Evolutionary conservation across 805 yeast genomes (phyloP), one percentile per base, ranked within the genome.

Genomic region (Metschnikowia colocasiae): DNA sequence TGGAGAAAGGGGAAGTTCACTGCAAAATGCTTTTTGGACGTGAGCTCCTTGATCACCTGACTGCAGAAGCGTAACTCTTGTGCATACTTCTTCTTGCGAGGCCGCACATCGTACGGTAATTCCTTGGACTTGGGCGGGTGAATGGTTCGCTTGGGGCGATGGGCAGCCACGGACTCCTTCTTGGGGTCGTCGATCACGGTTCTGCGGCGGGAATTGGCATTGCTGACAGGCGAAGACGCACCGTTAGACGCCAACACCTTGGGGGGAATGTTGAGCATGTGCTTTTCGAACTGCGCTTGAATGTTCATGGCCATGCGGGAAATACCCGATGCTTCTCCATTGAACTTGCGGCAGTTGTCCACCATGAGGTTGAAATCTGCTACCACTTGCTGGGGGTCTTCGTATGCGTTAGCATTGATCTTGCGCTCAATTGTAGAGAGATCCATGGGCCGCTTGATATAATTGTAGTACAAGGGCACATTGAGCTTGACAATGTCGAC

Each of bases 101-200:
- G 99, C 61, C 91, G 77, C 45, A 82, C 82, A 60, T 90, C 97
- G 60, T 88, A 89, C 3, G 96, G 95, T 65, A 91, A 80, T 63
- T 94, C 97, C 61, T 88, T 88, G 27, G 96, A 87, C 61, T 87
- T 85, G 45, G 99, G 99, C 3, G 99, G 99, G 64, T 91, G 97
- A 40, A 94, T 89, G 56, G 89, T 94, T 56, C 99, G 81, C 67
- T 92, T 92, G 32, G 98, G 98, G 56, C 99, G 78, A 26, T 91
- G 94, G 44, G 83, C 87, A 20, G 83, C 81, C 6, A 78, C 74
- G 27, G 85, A 81, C 51, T 89, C 95, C 48, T 92, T 77, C 63
- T 95, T 78, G 42, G 54, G 52, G 31, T 53, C 57, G 22, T 58
- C 60, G n/a, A 52, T 45, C n/a, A 55, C 56, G 22, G 50, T 58